Conservation (phyloP, 1,284 basidiomycete species). For the Wolfiporia cocos region DNA sequence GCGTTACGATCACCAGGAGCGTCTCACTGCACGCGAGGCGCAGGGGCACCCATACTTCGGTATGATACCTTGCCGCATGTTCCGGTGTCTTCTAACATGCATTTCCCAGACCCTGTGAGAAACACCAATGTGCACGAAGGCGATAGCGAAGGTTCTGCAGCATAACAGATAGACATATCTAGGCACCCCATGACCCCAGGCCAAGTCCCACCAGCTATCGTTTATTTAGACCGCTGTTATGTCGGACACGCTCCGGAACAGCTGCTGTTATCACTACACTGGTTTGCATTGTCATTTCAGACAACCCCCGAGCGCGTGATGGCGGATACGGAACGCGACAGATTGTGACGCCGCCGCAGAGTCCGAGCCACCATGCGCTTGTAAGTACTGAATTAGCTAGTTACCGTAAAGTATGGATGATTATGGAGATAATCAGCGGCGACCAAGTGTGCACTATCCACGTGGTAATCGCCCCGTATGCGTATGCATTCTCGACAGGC, state of each 20-base stretch:
- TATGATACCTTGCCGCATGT: conserved; percentile 26
- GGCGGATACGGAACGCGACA: too few species aligned
- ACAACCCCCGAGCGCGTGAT: too few species aligned
- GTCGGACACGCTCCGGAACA: conserved; percentile 6
- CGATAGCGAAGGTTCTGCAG: conserved; percentile 74
- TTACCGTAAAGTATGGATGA: too few species aligned
- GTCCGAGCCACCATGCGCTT: too few species aligned
- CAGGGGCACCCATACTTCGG: conserved; percentile 89
- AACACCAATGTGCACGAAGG: conserved; percentile 44
- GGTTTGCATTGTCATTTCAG: conserved; percentile 5
- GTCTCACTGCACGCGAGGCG: conserved; percentile 89
- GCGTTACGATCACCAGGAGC: conserved; percentile 95
- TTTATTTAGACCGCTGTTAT: conserved; percentile 8
- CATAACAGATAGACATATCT: conserved; percentile 27
- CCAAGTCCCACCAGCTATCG: conserved; percentile 1
- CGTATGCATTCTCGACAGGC: too few species aligned
- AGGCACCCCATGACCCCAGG: conserved; percentile 1
- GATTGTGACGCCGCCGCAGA: too few species aligned
- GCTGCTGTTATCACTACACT: conserved; percentile 6
- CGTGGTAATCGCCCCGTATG: conserved; percentile 3
- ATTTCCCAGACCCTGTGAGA: conserved; percentile 53
- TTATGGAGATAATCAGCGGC: conserved; percentile 3
- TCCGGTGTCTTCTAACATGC: conserved; percentile 15
- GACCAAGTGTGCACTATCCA: not conserved
- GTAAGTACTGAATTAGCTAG: too few species aligned